Evolutionary conservation across 768 basidiomycete species (phyloP).

Genomic region (Ramaria sp.): DNA sequence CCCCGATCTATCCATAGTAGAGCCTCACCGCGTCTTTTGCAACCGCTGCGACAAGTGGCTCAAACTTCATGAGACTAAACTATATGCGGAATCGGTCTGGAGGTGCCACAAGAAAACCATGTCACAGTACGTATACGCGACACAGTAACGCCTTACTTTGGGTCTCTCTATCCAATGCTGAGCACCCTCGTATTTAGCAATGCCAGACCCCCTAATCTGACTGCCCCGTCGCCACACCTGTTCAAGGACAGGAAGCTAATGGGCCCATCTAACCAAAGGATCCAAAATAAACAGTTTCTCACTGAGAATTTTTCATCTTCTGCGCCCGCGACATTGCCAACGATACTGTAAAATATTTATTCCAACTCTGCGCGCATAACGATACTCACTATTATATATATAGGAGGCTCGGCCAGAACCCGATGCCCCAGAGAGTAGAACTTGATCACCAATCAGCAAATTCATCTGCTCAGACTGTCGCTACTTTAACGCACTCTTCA

Average conservation of each 20-base stretch:
- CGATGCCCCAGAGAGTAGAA: no score
- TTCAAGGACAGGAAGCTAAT: background rate
- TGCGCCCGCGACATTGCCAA: no score
- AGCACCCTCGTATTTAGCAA: background rate
- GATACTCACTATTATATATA: no score
- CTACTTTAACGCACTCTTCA: no score
- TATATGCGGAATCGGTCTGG: constrained; percentile 8
- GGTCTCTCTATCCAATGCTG: background rate
- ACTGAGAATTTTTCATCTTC: no score
- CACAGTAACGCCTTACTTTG: background rate
- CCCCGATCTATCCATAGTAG: constrained; percentile 68
- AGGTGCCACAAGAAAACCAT: constrained; percentile 7
- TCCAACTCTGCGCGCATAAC: no score
- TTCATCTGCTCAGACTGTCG: no score
- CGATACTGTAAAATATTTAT: no score
- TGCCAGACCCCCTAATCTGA: background rate
- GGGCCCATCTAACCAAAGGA: background rate
- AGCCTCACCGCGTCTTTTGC: constrained; percentile 29
- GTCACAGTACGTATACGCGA: constrained; percentile 3
- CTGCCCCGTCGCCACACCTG: background rate
- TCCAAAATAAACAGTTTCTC: no score
- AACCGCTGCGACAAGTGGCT: constrained; percentile 9
- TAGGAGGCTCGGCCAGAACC: no score
- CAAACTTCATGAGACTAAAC: constrained; percentile 30
- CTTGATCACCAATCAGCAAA: no score